Base-by-base conservation (phyloP, 2,329 filamentous ascomycete genomes). In the Sporothrix protearum region DNA sequence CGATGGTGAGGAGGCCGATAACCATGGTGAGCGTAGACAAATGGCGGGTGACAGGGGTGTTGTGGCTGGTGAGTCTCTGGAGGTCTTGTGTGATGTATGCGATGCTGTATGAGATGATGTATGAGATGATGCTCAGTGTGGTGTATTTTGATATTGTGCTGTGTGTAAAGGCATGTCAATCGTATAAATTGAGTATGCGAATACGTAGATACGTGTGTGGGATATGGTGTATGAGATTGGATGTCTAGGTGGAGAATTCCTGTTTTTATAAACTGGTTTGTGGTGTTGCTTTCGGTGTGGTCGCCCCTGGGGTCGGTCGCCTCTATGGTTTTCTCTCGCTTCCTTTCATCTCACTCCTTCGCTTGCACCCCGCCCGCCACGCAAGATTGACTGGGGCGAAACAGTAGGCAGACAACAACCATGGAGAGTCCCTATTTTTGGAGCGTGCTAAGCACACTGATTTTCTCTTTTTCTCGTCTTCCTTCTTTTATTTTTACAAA, bases 1-100 rank as follows among this genome's bases (percentile, higher is more conserved):
- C 78, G 70, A 87, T 79, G 68, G 83, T 79, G 22, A 88, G 80
- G n/a, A 88, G 78, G 33, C 85, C 86, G 71, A 88, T 81, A 55
- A 85, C 82, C 83, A 85, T 85, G 64, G 36, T 69, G 59, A 49
- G 4, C 22, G 2, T 33, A 8, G 25, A 7, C 16, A 3, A 6
- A 25, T 49, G 39, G 14, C 30, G 22, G 14, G 33, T n/a, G 42
- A 33, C 22, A 53, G 12, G 49, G 22, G 39, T 66, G 14, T 7
- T 66, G 30, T 61, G 33, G 36, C 19, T 61, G 42, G 5, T 63
- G 59, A 22, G 12, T 53, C 4, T 22, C 8, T n/a, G 9, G 8
- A 5, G n/a, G 8, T 5, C 9, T 9, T 2, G 49, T 51, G 14
- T 51, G 14, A 49, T 49, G 45, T 49, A 47, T 49, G 45, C 19